Base-by-base conservation (phyloP, 2,329 filamentous ascomycete genomes). In the Monosporascus sp. region DNA sequence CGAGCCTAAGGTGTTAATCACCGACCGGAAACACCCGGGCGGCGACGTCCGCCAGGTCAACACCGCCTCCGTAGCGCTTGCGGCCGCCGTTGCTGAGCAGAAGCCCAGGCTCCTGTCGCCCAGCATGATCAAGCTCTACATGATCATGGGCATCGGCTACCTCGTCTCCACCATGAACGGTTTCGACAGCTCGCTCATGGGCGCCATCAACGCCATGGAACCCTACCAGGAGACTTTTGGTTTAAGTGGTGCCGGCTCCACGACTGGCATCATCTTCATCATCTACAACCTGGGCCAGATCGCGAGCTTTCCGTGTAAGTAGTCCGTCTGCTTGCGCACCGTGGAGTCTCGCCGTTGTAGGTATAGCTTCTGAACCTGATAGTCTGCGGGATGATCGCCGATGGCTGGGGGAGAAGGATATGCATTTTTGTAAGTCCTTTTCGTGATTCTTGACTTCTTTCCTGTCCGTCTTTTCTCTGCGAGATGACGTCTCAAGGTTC, bases 181-280 rank as follows among this genome's bases (percentile, higher is more conserved):
- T 27, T 84, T 79, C 57, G 81, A 85, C 58, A 79, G 79, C 38
- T 80, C 77, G 27, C 73, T 85, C 49, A 73, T 77, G 62, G 68
- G 70, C 9, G 71, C 75, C 5, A 79, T 82, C 55, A 80, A 81
- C 55, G 77, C 77, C 47, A 80, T 81, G 73, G 49, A 69, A 0
- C 65, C 72, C 1, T 82, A 80, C 59, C 78, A 79, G 52, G 55
- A 66, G 0, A 77, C 74, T 4, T 82, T 81, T 52, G 72, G 66
- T 0, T 64, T 81, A n/a, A 66, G 66, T 22, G 75, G 75, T 11
- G 72, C 69, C 9, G 78, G 77, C 7, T 74, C 75, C 31, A 73
- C 70, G 44, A 76, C 76, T 0, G 77, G 77, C 40, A 65, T 74
- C 52, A 67, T 74, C 56, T 74, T 74, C 56, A 77, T 78, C 55